Evolutionary conservation across 495 filamentous ascomycete genomes (phyloP).

Genomic region (Amphirosellinia nigrospora): DNA sequence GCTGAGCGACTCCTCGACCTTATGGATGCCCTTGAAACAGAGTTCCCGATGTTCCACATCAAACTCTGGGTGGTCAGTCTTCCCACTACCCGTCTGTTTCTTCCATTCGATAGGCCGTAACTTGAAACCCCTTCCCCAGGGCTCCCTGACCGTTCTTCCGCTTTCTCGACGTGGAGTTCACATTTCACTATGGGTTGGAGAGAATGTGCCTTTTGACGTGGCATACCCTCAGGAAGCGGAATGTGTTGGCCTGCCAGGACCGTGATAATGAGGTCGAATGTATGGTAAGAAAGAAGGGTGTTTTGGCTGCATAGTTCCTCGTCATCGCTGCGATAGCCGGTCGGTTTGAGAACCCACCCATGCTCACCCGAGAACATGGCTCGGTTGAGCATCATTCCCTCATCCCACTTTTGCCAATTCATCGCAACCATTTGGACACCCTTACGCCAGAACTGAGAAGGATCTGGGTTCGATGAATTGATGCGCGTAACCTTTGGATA

Average conservation of each 20-base stretch:
- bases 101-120: conserved; percentile 39
- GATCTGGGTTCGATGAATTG: conserved; percentile 85
- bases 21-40: conserved; percentile 46
- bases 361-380: conserved; percentile 86
- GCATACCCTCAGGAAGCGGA: conserved; percentile 43
- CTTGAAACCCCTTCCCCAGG: conserved; percentile 26
- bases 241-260: conserved; percentile 53
- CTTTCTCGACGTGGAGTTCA: conserved; percentile 78
- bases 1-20: conserved; percentile 51
- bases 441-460: conserved; percentile 80
- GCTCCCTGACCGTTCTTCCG: conserved; percentile 38
- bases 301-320: neutral
- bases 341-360: conserved; percentile 88
- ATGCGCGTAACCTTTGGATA: conserved; percentile 83
- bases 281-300: conserved; percentile 29
- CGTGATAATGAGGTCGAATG: conserved; percentile 50
- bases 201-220: conserved; percentile 33
- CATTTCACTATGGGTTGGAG: conserved; percentile 66
- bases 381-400: conserved; percentile 93
- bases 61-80: conserved; percentile 53
- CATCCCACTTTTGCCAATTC: conserved; percentile 91
- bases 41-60: conserved; percentile 36
- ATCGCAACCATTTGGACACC: conserved; percentile 93
- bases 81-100: conserved; percentile 40
- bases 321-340: conserved; percentile 50